These are phyloP conservation scores for Malus hybrid DNA, from an alignment of 331 rosid species.

Conservation along the genomic window DNA sequence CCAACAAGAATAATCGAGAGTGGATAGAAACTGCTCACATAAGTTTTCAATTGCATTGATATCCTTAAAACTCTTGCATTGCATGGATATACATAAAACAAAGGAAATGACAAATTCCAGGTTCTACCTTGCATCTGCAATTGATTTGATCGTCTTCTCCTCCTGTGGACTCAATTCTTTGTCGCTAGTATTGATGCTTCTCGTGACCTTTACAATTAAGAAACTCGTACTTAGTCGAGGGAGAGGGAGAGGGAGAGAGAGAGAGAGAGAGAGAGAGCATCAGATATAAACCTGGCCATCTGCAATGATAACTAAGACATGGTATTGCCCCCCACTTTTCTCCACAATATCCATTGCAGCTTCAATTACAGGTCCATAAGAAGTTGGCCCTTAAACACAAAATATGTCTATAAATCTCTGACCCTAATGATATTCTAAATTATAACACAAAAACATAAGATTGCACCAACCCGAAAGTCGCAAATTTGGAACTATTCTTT, in stretches of 20 bases:
- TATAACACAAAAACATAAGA: not conserved
- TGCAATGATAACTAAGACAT: slow-evolving; percentile 72
- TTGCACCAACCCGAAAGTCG: slow-evolving; percentile 56
- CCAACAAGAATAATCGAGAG: slow-evolving; percentile 81
- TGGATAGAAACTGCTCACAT: slow-evolving; percentile 45
- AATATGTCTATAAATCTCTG: slow-evolving; percentile 11
- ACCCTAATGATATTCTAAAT: not conserved
- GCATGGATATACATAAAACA: not conserved
- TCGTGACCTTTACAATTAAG: slow-evolving; percentile 60
- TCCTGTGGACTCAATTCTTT: slow-evolving; percentile 79
- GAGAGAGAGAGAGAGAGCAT: not conserved
- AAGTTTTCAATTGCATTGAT: not conserved
- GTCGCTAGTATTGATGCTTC: slow-evolving; percentile 44
- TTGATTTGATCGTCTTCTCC: slow-evolving; percentile 63
- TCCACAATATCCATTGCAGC: slow-evolving; percentile 89
- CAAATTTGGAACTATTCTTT: slow-evolving; percentile 56
- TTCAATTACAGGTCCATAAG: slow-evolving; percentile 72
- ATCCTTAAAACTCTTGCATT: not conserved
- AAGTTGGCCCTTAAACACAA: slow-evolving; percentile 72
- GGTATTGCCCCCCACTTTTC: slow-evolving; percentile 75
- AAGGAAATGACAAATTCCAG: not conserved
- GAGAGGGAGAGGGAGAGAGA: not conserved
- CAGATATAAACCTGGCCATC: slow-evolving; percentile 71
- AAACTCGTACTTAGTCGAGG: not conserved
- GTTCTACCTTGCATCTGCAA: slow-evolving; percentile 78